Base-by-base conservation (phyloP, 1,139 yeast genomes). In the Scheffersomyces cryptocercus region DNA sequence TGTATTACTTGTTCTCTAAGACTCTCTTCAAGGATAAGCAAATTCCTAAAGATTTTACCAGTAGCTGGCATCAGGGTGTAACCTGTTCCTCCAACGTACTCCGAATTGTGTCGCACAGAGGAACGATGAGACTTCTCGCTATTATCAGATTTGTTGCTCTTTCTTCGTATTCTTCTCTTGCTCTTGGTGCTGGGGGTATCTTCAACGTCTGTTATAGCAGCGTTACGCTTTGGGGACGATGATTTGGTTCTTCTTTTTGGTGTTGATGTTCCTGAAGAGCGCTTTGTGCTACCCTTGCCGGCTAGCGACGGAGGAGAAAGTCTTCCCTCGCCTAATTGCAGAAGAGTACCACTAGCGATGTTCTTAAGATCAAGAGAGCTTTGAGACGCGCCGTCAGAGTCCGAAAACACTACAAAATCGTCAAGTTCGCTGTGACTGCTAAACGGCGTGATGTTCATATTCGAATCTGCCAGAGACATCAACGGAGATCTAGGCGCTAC, bases 1-100 rank as follows among this genome's bases (percentile, higher is more conserved):
- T 82, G 85, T n/a, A 75, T 70, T 36, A 85, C 88, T 64, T 91
- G 98, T 51, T 79, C 83, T 35, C 97, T 75, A 42, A 91, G 68
- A 46, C 88, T 84, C 58, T 90, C 96, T 62, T 93, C 99, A 42
- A 90, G 62, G 24, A 91, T 85, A 39, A 93, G 71, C 52, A 93
- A 65, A 61, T 90, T 89, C 41, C 96, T 77, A 57, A 86, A 88
- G 16, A 86, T 81, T 66, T 84, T 83, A 3, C 93, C 86, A 0
- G 88, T 79, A 6, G 84, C 79, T 1, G 88, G 81, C 39, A 58
- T 65, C 59, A 66, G 70, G 1, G 75, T 65, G 49, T 71, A 71
- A 3, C 77, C 77, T 14, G 70, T 58, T 3, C 73, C 73, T 6
- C 26, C 26, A 15, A 59, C 45, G 6, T 52, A 29, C 20, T 46